phyloP scores from a whole-genome alignment of 306 rosid genomes.

The Citrullus amarus region DNA sequence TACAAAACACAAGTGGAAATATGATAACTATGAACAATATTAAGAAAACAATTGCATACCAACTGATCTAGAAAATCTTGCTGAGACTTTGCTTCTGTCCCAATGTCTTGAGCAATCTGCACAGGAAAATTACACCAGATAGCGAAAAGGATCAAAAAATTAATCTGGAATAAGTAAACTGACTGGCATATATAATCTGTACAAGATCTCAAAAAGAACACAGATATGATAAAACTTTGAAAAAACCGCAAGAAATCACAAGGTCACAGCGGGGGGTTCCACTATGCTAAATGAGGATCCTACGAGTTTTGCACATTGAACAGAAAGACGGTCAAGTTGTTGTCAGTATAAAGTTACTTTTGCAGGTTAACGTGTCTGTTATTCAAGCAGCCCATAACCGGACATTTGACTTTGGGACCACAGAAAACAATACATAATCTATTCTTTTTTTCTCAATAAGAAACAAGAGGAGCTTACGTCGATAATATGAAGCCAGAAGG shows the following conservation, averaged over 20 bases:
- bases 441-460: not conserved
- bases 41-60: conserved; percentile 28
- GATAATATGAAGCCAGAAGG: not conserved
- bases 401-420: not conserved
- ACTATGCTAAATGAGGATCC: not conserved
- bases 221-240: not conserved
- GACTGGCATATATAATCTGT: not conserved
- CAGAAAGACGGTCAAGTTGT: not conserved
- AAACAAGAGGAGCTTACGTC: not conserved
- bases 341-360: not conserved
- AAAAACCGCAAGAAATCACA: not conserved
- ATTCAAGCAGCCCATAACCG: not conserved
- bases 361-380: not conserved
- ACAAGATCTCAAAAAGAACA: not conserved
- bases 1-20: not conserved
- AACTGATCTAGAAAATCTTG: conserved; percentile 56
- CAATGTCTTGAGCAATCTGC: conserved; percentile 91
- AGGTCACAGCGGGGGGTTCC: not conserved
- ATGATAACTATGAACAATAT: conserved; percentile 6
- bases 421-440: not conserved
- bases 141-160: not conserved
- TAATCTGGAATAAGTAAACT: not conserved
- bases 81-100: conserved; percentile 56
- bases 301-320: not conserved
- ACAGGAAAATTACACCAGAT: not conserved